Evolutionary conservation across 2,329 filamentous ascomycete species (phyloP), one percentile per base, ranked within the genome.

Genomic region (Trichophyton benhamiae): DNA sequence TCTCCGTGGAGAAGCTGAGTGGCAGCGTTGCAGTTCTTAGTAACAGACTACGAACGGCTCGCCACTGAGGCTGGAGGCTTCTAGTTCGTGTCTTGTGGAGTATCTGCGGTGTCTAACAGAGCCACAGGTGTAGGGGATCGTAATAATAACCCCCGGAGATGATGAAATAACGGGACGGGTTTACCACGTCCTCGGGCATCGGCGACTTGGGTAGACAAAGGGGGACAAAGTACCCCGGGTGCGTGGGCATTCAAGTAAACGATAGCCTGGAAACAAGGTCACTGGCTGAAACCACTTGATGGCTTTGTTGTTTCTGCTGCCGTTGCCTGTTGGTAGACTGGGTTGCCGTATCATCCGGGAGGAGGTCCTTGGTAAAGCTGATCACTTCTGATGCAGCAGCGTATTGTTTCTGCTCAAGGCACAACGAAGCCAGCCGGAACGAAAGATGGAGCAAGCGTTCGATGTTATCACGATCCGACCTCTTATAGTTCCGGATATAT

Each of bases 351-450:
- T 69, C 62, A 17, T 69, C 68, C 1, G 69, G 68, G 17, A 75
- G 62, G 15, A 72, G 61, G 27, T 67, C 58, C 58, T 73, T 72
- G 20, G 75, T 66, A 58, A 69, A 65, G 4, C 63, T 66, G 44
- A 70, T 71, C 49, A 75, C 61, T 46, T 61, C 65, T 30, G 68
- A 66, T 22, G 71, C 72, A 57, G 73, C 67, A 41, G 63, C 64
- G 53, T 67, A 65, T 7, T 68, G 66, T 41, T 70, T 68, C 60
- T 70, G 69, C 15, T 74, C 70, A 27, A 73, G 66, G 48, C 74
- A 67, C 22, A 77, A 60, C 30, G 71, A 70, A n/a, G 77, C 69
- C 5, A 70, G 74, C 57, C 75, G 71, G 41, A 75, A 71, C 8
- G 71, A 68, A n/a, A 71, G 67, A 1, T 66, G 67, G 44, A 75